These are phyloP conservation scores for Cardamine chenopodiifolia DNA, from an alignment of 345 rosid genomes.

Conservation along the genomic window DNA sequence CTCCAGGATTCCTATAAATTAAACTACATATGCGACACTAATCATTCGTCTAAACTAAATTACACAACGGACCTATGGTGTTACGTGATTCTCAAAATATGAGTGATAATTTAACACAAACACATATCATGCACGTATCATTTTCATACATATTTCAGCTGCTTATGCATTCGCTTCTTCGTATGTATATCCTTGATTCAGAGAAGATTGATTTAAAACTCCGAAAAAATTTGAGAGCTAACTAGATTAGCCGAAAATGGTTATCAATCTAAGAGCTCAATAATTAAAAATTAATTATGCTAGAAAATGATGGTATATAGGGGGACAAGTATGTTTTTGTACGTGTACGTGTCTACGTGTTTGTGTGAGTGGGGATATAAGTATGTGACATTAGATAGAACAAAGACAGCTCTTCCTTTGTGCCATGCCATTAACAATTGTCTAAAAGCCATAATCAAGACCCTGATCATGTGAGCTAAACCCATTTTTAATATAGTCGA, in stretches of 20 bases:
- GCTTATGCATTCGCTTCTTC: neutral
- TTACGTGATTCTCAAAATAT: no score
- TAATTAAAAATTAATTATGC: neutral
- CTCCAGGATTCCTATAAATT: no score
- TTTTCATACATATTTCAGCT: neutral
- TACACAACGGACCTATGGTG: no score
- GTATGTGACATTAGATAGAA: constrained; percentile 24
- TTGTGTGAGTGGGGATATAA: constrained; percentile 28
- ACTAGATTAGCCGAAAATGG: neutral
- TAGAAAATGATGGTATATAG: constrained; percentile 7
- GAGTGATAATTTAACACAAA: no score
- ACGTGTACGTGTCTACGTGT: constrained; percentile 32
- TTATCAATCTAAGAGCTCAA: neutral
- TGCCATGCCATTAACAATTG: constrained; percentile 23
- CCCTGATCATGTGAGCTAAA: constrained; percentile 28
- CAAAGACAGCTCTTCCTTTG: constrained; percentile 27
- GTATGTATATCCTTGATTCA: neutral
- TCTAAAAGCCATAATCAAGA: constrained; percentile 10
- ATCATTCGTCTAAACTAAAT: no score
- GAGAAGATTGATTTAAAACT: neutral
- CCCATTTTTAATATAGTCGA: constrained; percentile 2
- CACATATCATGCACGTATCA: no score
- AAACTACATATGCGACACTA: no score
- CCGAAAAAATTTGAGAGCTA: neutral
- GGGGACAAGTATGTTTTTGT: constrained; percentile 15